Conservation (phyloP, 129 eudicot genomes). For the Helianthus tuberosus region DNA sequence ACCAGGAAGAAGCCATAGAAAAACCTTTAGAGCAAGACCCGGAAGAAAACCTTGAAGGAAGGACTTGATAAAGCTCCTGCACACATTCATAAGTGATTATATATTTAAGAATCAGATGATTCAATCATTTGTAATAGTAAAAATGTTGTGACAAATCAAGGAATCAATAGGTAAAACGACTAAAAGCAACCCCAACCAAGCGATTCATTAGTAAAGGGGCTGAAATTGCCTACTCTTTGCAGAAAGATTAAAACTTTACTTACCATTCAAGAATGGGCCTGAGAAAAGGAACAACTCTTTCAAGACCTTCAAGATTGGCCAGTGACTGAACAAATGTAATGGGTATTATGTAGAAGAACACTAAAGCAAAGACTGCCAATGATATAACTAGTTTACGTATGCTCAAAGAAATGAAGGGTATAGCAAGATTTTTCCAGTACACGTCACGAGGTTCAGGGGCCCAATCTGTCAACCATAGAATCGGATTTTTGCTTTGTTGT, state of each 20-base stretch:
- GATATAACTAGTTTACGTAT: slow-evolving; percentile 40
- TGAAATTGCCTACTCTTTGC: not conserved
- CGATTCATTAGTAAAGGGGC: not conserved
- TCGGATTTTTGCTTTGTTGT: slow-evolving; percentile 49
- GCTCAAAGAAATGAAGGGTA: slow-evolving; percentile 43
- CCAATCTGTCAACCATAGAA: slow-evolving; percentile 45
- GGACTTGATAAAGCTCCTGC: slow-evolving; percentile 86
- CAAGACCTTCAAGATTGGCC: slow-evolving; percentile 57
- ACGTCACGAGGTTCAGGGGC: slow-evolving; percentile 53
- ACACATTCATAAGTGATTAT: slow-evolving; percentile 11
- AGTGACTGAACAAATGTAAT: slow-evolving; percentile 60
- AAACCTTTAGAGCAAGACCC: slow-evolving; percentile 88
- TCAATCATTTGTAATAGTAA: too few relatives aligned
- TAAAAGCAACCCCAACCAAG: too few relatives aligned
- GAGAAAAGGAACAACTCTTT: slow-evolving; percentile 46
- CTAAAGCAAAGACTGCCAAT: slow-evolving; percentile 45
- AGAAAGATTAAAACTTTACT: slow-evolving; percentile 16
- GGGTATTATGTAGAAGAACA: slow-evolving; percentile 65
- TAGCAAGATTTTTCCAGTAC: slow-evolving; percentile 54
- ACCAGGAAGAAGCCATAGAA: slow-evolving; percentile 75
- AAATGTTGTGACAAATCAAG: too few relatives aligned
- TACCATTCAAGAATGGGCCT: slow-evolving; percentile 46
- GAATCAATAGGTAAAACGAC: too few relatives aligned
- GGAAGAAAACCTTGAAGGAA: slow-evolving; percentile 97
- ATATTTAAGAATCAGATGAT: too few relatives aligned